A percentile compares a stretch with the other conserved stretches of the same genome.
phyloP scores from a whole-genome alignment of 2,329 filamentous ascomycete genomes.

The Gnomoniopsis sp. region DNA sequence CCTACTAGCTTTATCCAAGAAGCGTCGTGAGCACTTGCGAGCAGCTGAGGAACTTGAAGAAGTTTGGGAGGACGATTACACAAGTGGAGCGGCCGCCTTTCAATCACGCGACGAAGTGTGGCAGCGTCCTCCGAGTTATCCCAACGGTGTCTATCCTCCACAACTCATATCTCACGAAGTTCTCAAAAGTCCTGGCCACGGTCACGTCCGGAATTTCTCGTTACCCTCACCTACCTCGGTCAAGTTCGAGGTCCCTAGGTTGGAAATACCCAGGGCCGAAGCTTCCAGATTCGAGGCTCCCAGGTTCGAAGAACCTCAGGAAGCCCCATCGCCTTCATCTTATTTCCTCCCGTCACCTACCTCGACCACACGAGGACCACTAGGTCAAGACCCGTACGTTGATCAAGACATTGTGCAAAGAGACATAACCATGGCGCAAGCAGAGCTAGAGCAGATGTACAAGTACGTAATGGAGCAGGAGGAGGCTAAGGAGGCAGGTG shows the following conservation, averaged over 20 bases:
- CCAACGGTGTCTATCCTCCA: conserved; percentile 1
- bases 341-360: conserved; percentile 46
- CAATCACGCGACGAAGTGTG: neutral
- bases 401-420: conserved; percentile 73
- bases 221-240: conserved; percentile 44
- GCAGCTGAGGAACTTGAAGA: conserved; percentile 50
- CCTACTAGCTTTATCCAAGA: conserved; percentile 58
- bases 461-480: conserved; percentile 91
- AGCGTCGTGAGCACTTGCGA: conserved; percentile 48
- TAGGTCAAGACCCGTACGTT: conserved; percentile 66
- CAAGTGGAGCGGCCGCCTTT: neutral
- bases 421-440: conserved; percentile 71
- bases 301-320: neutral
- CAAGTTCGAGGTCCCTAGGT: conserved; percentile 24
- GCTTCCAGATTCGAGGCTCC: conserved; percentile 30
- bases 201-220: conserved; percentile 46
- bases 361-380: conserved; percentile 44
- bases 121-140: neutral
- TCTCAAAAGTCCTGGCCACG: conserved; percentile 33
- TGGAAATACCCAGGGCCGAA: conserved; percentile 22
- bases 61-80: conserved; percentile 15
- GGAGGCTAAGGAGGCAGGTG: conserved; percentile 57
- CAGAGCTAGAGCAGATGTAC: conserved; percentile 87
- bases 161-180: conserved; percentile 25
- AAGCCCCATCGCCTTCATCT: neutral